Evolutionary conservation across 148 eudicot genomes (phyloP).

Genomic region (Mesembryanthemum crystallinum): DNA sequence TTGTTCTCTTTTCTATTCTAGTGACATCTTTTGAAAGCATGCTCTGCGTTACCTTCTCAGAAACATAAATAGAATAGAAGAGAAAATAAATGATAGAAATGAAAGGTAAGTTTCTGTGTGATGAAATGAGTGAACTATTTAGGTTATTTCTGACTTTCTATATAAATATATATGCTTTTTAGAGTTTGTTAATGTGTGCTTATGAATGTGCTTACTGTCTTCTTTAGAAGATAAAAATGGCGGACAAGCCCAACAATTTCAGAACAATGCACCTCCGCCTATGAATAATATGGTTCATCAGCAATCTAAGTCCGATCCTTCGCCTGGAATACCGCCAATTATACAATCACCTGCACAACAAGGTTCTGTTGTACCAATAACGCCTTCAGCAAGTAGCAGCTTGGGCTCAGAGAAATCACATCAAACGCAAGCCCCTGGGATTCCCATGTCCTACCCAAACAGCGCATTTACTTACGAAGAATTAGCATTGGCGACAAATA

Average conservation of each 20-base stretch:
- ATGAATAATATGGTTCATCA: slow-evolving; percentile 18
- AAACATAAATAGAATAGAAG: not conserved
- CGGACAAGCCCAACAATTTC: slow-evolving; percentile 34
- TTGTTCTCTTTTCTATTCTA: not conserved
- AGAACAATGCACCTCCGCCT: slow-evolving; percentile 29
- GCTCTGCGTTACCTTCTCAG: not conserved
- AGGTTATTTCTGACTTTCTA: not conserved
- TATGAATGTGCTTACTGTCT: slow-evolving; percentile 10
- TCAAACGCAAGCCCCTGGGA: slow-evolving; percentile 23
- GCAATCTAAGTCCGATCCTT: slow-evolving; percentile 25
- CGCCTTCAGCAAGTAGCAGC: slow-evolving; percentile 31
- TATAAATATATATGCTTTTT: not conserved
- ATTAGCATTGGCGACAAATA: slow-evolving; percentile 57
- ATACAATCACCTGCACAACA: slow-evolving; percentile 24
- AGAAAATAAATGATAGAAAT: not conserved
- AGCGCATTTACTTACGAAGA: slow-evolving; percentile 64
- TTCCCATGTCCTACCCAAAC: slow-evolving; percentile 26
- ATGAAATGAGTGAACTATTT: not conserved
- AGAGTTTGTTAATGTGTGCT: slow-evolving; percentile 11
- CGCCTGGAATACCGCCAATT: slow-evolving; percentile 12
- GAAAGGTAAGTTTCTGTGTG: not conserved
- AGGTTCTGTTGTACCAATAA: slow-evolving; percentile 27
- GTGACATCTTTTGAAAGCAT: not conserved
- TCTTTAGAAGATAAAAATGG: slow-evolving; percentile 34
- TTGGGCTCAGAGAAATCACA: slow-evolving; percentile 34